Evolutionary conservation across 352 stramenopile genomes (phyloP).

Genomic region (Plasmopara muralis): DNA sequence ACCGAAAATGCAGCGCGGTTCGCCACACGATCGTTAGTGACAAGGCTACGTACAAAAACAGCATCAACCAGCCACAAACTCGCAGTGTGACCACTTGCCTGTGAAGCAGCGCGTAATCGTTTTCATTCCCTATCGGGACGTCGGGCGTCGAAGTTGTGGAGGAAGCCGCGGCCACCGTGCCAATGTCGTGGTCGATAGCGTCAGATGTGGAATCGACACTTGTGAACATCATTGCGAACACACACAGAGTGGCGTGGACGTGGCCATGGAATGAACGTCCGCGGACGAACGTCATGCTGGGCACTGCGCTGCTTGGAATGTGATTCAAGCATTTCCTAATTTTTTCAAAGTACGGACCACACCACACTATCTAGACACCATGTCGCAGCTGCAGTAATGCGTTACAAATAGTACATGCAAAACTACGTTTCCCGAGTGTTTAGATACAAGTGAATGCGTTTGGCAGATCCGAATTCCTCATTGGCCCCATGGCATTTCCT

Average conservation of each 20-base stretch:
- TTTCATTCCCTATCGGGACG: constrained; percentile 8
- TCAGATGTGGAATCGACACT: constrained; percentile 8
- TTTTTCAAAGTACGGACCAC: constrained; percentile 15
- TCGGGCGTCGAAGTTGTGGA: neutral
- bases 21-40: constrained; percentile 56
- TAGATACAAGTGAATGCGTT: too few relatives aligned
- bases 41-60: constrained; percentile 60
- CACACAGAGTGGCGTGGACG: constrained; percentile 2
- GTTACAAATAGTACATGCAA: too few relatives aligned
- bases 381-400: too few relatives aligned
- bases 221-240: constrained; percentile 7
- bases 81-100: constrained; percentile 39
- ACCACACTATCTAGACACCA: constrained; percentile 19
- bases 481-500: too few relatives aligned
- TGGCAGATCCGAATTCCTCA: too few relatives aligned
- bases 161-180: neutral
- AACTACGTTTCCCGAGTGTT: too few relatives aligned
- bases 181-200: constrained; percentile 1
- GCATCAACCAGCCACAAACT: constrained; percentile 50
- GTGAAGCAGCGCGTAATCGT: constrained; percentile 14
- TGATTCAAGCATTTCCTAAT: constrained; percentile 7
- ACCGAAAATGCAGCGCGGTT: constrained; percentile 48
- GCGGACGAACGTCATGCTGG: constrained; percentile 9
- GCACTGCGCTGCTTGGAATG: constrained; percentile 10
- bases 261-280: constrained; percentile 5